A percentile compares a stretch with the other conserved stretches of the same genome.
These are phyloP conservation scores for Metarhizium sp. DNA, from an alignment of 2,329 filamentous ascomycete species.

Conservation along the genomic window DNA sequence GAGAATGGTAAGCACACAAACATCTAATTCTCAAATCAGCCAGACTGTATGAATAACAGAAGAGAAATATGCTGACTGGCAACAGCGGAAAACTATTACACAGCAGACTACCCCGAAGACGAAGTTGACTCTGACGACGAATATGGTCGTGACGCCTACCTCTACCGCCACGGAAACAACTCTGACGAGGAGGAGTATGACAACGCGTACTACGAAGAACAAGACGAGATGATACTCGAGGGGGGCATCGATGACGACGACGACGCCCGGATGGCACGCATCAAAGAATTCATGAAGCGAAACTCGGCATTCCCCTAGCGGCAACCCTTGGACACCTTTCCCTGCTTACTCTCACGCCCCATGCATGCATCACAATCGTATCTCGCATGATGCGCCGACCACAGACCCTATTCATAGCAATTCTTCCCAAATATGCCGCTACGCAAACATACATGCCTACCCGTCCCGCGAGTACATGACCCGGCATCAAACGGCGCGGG, in stretches of 20 bases:
- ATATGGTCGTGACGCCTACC: constrained; percentile 43
- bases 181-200: constrained; percentile 48
- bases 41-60: not conserved
- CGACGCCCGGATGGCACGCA: constrained; percentile 27
- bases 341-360: not conserved
- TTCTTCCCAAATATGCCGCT: not conserved
- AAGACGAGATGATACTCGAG: constrained; percentile 28
- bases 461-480: not conserved
- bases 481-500: not conserved
- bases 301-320: constrained; percentile 13
- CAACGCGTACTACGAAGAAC: constrained; percentile 26
- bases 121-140: constrained; percentile 59
- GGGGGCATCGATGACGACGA: constrained; percentile 26
- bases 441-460: not conserved
- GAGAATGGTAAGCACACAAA: constrained; percentile 45
- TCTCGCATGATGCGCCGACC: not conserved
- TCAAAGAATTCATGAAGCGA: constrained; percentile 27
- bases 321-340: not conserved
- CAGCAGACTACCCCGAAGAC: constrained; percentile 72
- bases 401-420: not conserved
- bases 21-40: not conserved
- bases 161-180: constrained; percentile 42
- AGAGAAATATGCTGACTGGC: constrained; percentile 6
- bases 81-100: constrained; percentile 66
- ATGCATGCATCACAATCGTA: not conserved